phyloP scores from a whole-genome alignment of 768 basidiomycete species.

The Mycena alexandri region DNA sequence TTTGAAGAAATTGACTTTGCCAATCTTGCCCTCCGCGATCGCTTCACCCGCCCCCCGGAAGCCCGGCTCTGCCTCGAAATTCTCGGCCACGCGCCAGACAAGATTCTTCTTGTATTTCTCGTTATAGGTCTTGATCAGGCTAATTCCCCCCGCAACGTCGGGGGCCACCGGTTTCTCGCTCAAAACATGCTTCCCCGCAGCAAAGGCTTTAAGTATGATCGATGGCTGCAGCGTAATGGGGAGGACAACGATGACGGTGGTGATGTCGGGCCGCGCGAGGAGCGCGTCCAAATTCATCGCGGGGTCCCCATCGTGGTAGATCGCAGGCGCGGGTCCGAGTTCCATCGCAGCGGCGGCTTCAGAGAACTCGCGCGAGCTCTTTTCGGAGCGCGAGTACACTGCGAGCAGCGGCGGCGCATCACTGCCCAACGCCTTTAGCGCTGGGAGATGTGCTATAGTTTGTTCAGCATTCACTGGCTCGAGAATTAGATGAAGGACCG shows the following conservation, averaged over 20 bases:
- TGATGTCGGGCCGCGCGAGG: slow-evolving; percentile 75
- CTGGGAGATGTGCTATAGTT: slow-evolving; percentile 80
- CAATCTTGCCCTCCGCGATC: slow-evolving; percentile 74
- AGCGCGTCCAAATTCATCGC: slow-evolving; percentile 68
- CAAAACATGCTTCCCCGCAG: slow-evolving; percentile 88
- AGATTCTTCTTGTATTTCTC: slow-evolving; percentile 72
- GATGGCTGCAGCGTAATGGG: slow-evolving; percentile 83
- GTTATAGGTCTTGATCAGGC: slow-evolving; percentile 77
- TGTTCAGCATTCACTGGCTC: slow-evolving; percentile 29
- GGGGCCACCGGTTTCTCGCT: slow-evolving; percentile 90
- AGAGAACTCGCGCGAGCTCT: slow-evolving; percentile 68
- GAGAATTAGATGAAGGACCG: slow-evolving; percentile 40
- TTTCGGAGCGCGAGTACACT: slow-evolving; percentile 84
- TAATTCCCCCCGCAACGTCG: slow-evolving; percentile 72
- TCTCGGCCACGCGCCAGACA: slow-evolving; percentile 87
- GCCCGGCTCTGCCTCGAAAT: slow-evolving; percentile 77
- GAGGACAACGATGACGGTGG: slow-evolving; percentile 79
- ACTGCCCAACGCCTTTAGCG: slow-evolving; percentile 66
- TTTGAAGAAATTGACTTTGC: slow-evolving; percentile 78
- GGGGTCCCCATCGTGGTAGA: slow-evolving; percentile 71
- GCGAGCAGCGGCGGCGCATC: slow-evolving; percentile 66
- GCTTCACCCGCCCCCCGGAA: slow-evolving; percentile 60
- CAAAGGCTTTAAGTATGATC: slow-evolving; percentile 72
- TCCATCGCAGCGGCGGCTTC: slow-evolving; percentile 58
- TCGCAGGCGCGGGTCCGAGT: slow-evolving; percentile 54